Conservation (phyloP, 1,284 basidiomycete genomes). For the Fomitopsis pinicola region DNA sequence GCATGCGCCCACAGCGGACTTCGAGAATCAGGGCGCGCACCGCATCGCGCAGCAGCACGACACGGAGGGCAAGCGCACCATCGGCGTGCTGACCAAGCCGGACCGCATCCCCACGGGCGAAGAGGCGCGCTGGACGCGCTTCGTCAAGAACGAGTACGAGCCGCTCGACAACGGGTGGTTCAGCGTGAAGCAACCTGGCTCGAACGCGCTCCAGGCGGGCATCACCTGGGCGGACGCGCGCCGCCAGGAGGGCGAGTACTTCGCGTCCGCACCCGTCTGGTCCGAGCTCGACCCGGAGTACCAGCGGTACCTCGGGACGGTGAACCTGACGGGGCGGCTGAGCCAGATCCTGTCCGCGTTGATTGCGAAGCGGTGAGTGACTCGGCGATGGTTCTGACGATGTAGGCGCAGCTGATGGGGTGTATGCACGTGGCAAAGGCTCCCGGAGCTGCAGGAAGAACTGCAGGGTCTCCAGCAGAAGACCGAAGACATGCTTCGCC, state of each 20-base stretch:
- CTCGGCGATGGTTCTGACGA: neutral
- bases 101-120: conserved; percentile 68
- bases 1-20: conserved; percentile 49
- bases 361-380: conserved; percentile 39
- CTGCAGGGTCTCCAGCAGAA: conserved; percentile 39
- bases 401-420: neutral
- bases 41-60: conserved; percentile 45
- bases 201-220: conserved; percentile 47
- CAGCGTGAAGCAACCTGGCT: conserved; percentile 69
- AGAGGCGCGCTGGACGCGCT: conserved; percentile 53
- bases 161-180: conserved; percentile 64
- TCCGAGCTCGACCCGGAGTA: conserved; percentile 42
- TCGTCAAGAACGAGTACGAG: conserved; percentile 51
- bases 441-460: conserved; percentile 57
- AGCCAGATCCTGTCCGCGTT: conserved; percentile 30
- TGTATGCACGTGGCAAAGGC: conserved; percentile 32
- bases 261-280: conserved; percentile 57
- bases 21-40: conserved; percentile 68
- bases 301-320: conserved; percentile 50
- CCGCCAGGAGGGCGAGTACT: conserved; percentile 63
- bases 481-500: conserved; percentile 33
- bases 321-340: conserved; percentile 43
- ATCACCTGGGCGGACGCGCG: conserved; percentile 62
- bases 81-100: conserved; percentile 80
- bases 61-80: conserved; percentile 58